Evolutionary conservation across 495 filamentous ascomycete genomes (phyloP).

Genomic region (Aeminium ludgeri): DNA sequence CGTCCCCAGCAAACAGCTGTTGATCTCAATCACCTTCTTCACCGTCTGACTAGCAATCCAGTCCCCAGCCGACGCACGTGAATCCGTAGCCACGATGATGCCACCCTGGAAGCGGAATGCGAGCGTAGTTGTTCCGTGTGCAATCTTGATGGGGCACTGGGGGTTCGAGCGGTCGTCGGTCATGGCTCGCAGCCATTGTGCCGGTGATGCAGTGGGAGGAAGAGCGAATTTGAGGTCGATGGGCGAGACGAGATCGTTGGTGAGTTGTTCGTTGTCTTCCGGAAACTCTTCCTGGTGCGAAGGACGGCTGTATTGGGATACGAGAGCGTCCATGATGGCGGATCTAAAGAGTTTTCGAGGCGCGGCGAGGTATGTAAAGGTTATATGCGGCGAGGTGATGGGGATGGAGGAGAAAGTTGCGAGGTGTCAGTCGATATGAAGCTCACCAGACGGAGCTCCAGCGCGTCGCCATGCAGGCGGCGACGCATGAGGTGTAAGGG

Average conservation of each 20-base stretch:
- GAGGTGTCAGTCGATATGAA: too few species aligned
- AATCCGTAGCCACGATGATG: slow-evolving; percentile 96
- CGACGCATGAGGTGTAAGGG: too few species aligned
- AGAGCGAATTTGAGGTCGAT: slow-evolving; percentile 81
- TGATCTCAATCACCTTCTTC: slow-evolving; percentile 98
- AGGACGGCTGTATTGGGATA: slow-evolving; percentile 71
- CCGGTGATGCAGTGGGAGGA: slow-evolving; percentile 69
- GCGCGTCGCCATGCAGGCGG: too few species aligned
- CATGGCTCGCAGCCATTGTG: slow-evolving; percentile 86
- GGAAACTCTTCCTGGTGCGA: slow-evolving; percentile 45
- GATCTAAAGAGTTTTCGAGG: too few species aligned
- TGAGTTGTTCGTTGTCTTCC: slow-evolving; percentile 60
- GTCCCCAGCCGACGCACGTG: slow-evolving; percentile 84
- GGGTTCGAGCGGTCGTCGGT: slow-evolving; percentile 96
- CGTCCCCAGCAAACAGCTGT: slow-evolving; percentile 76
- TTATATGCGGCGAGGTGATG: background rate
- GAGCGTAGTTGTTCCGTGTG: slow-evolving; percentile 96
- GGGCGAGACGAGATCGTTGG: slow-evolving; percentile 46
- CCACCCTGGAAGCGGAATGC: slow-evolving; percentile 95
- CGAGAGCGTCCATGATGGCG: slow-evolving; percentile 71
- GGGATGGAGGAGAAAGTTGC: background rate
- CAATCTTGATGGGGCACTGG: slow-evolving; percentile 93
- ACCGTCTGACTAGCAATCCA: slow-evolving; percentile 99
- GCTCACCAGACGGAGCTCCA: too few species aligned
- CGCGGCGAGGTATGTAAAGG: background rate